Conservation (phyloP, 306 rosid genomes). For the Hylodesmum podocarpum region DNA sequence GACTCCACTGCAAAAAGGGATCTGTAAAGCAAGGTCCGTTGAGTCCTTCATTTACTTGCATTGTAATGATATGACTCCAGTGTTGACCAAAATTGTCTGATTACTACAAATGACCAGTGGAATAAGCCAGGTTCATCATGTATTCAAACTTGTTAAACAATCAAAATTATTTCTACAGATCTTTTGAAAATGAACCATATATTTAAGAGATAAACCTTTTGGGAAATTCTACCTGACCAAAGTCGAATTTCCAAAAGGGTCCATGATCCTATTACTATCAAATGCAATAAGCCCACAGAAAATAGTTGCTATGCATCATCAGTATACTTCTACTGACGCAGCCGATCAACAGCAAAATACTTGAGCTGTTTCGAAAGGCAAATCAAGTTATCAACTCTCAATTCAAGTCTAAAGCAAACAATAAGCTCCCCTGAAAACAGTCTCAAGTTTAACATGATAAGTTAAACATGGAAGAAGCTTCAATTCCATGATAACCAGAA, state of each 20-base stretch:
- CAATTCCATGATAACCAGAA: not conserved
- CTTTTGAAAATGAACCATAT: slow-evolving; percentile 14
- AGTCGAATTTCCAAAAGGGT: not conserved
- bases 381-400: not conserved
- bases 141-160: slow-evolving; percentile 14
- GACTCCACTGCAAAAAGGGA: slow-evolving; percentile 58
- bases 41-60: slow-evolving; percentile 35
- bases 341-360: not conserved
- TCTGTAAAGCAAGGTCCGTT: slow-evolving; percentile 17
- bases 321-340: not conserved
- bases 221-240: not conserved
- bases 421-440: not conserved
- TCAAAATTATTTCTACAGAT: not conserved
- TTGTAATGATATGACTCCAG: slow-evolving; percentile 20
- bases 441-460: not conserved
- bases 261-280: not conserved
- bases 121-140: slow-evolving; percentile 24
- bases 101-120: slow-evolving; percentile 28
- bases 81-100: slow-evolving; percentile 5
- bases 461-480: not conserved
- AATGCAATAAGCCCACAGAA: not conserved
- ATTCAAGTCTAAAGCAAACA: not conserved
- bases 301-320: not conserved
- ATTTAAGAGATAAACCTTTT: not conserved
- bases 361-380: not conserved